These are phyloP conservation scores for Penicillium daleae DNA, from an alignment of 495 filamentous ascomycete species.

Conservation along the genomic window DNA sequence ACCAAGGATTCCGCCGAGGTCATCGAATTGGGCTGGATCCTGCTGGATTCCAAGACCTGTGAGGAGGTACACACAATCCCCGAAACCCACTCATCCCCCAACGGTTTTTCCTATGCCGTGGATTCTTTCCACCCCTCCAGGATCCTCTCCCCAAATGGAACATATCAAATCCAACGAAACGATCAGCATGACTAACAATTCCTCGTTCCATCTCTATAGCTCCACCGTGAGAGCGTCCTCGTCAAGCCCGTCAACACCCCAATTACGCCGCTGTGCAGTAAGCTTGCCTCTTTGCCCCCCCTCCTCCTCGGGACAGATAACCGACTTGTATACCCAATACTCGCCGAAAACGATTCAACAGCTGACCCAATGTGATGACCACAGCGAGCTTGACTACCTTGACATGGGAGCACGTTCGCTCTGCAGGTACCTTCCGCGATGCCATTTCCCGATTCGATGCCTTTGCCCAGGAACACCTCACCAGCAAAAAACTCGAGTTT, in stretches of 20 bases:
- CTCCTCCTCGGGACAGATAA: not conserved
- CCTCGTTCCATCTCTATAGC: constrained; percentile 51
- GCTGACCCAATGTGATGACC: constrained; percentile 34
- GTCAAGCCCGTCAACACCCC: constrained; percentile 98
- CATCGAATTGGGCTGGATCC: constrained; percentile 97
- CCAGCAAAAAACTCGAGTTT: constrained; percentile 85
- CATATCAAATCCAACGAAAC: constrained; percentile 9
- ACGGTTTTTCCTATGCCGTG: not conserved
- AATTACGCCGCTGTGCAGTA: constrained; percentile 98
- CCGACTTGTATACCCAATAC: not conserved
- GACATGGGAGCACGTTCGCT: constrained; percentile 98
- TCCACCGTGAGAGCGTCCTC: constrained; percentile 92
- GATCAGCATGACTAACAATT: constrained; percentile 7
- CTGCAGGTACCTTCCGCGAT: constrained; percentile 94
- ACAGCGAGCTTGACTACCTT: constrained; percentile 94
- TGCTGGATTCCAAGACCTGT: constrained; percentile 86
- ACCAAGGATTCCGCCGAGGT: constrained; percentile 99
- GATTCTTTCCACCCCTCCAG: constrained; percentile 1
- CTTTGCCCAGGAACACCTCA: constrained; percentile 87
- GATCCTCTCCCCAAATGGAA: constrained; percentile 8
- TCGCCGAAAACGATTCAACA: constrained; percentile 14
- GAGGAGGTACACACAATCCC: constrained; percentile 73
- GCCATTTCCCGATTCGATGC: constrained; percentile 92
- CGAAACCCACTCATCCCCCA: constrained; percentile 21
- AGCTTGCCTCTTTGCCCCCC: constrained; percentile 46